These are phyloP conservation scores for Catunica adiposa DNA, from an alignment of 2,329 filamentous ascomycete genomes.

Conservation along the genomic window DNA sequence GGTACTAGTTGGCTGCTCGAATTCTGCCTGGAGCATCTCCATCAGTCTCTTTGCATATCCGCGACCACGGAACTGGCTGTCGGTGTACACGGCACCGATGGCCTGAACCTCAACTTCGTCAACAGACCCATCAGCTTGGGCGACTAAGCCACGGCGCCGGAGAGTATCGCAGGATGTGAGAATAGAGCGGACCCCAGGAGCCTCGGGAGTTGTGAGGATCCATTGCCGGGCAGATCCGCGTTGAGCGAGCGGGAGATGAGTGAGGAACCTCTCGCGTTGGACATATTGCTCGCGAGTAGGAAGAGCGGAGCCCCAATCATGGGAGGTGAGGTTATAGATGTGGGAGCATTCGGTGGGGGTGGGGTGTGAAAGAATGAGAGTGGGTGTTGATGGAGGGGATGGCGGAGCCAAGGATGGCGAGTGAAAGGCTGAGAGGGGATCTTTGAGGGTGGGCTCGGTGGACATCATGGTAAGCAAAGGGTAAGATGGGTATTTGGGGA, in stretches of 20 bases:
- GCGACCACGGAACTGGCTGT: constrained; percentile 46
- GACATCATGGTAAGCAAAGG: constrained; percentile 3
- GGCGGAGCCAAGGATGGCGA: not conserved
- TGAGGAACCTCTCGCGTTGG: constrained; percentile 40
- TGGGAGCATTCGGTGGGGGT: constrained; percentile 36
- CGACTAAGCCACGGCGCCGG: constrained; percentile 36
- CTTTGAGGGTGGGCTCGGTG: constrained; percentile 2
- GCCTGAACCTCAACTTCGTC: constrained; percentile 44
- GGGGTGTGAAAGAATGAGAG: constrained; percentile 35
- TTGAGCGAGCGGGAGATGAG: constrained; percentile 38
- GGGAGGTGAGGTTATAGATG: constrained; percentile 39
- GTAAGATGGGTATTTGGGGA: not conserved
- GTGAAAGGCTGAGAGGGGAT: not conserved
- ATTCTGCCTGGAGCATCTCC: constrained; percentile 26
- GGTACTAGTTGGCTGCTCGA: constrained; percentile 16
- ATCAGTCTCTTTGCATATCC: constrained; percentile 71
- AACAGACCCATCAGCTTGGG: not conserved
- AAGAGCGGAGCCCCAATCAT: constrained; percentile 43
- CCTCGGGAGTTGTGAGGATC: constrained; percentile 38
- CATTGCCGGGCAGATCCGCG: constrained; percentile 45
- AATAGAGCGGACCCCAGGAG: constrained; percentile 28
- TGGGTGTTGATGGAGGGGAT: constrained; percentile 10
- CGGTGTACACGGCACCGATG: constrained; percentile 65
- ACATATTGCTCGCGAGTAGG: constrained; percentile 36
- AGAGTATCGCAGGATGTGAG: constrained; percentile 49